phyloP scores from a whole-genome alignment of 495 filamentous ascomycete species.

The Lophium mytilinum region DNA sequence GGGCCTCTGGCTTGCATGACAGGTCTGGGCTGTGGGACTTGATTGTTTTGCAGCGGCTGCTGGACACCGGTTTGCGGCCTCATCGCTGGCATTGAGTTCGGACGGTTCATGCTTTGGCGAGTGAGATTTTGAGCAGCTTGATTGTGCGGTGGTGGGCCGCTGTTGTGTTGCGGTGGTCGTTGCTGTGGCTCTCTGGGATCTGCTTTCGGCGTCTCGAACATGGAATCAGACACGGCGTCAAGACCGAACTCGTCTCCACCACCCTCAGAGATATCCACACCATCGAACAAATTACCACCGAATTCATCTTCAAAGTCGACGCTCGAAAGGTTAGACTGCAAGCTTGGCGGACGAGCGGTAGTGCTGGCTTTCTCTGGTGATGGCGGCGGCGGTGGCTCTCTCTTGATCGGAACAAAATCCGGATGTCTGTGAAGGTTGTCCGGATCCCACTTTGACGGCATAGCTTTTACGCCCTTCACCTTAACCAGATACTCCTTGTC shows the following conservation, averaged over 20 bases:
- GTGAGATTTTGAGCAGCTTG: background rate
- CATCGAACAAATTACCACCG: constrained; percentile 49
- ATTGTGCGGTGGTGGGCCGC: background rate
- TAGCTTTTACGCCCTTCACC: constrained; percentile 72
- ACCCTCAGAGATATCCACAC: constrained; percentile 27
- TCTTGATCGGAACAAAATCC: constrained; percentile 52
- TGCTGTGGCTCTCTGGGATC: constrained; percentile 1
- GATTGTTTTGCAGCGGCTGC: constrained; percentile 18
- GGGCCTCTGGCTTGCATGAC: constrained; percentile 21
- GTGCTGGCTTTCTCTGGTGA: constrained; percentile 1
- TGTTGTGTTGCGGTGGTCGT: background rate
- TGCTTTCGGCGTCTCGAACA: constrained; percentile 3
- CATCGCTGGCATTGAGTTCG: constrained; percentile 29
- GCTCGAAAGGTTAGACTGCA: constrained; percentile 13
- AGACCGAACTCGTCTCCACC: constrained; percentile 12
- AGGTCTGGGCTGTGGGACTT: constrained; percentile 22
- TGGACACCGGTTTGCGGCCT: constrained; percentile 17
- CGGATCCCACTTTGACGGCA: constrained; percentile 60
- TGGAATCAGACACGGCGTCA: background rate
- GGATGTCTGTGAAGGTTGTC: constrained; percentile 73
- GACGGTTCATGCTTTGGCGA: constrained; percentile 18
- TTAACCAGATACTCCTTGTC: constrained; percentile 86
- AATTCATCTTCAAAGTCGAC: constrained; percentile 54
- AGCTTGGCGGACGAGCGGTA: constrained; percentile 14
- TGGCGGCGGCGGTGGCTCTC: constrained; percentile 1